Conservation (phyloP, 768 basidiomycete genomes). For the Clitopilus passeckerianus region DNA sequence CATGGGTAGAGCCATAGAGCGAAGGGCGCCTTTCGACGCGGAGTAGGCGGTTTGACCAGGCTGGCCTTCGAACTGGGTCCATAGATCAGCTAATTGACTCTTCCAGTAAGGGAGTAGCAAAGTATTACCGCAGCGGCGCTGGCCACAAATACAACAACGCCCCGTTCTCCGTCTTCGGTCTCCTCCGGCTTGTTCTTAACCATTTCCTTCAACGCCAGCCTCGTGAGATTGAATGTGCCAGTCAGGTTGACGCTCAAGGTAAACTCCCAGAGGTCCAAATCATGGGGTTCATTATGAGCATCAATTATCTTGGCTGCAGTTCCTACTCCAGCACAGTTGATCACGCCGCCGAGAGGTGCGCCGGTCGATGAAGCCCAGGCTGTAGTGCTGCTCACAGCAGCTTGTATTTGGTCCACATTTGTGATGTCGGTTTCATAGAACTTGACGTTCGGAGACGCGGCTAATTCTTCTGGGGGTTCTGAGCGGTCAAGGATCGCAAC, state of each 20-base stretch:
- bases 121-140: constrained; percentile 47
- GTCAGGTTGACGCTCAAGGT: constrained; percentile 51
- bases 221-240: constrained; percentile 55
- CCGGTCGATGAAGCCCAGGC: constrained; percentile 36
- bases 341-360: constrained; percentile 49
- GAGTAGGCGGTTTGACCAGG: constrained; percentile 55
- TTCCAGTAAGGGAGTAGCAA: background rate
- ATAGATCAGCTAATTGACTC: background rate
- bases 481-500: constrained; percentile 50
- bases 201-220: constrained; percentile 46
- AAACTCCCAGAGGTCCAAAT: constrained; percentile 47
- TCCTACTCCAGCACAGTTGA: constrained; percentile 58
- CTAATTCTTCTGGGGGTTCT: constrained; percentile 23
- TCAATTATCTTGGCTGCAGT: constrained; percentile 40
- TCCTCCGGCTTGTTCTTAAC: constrained; percentile 41
- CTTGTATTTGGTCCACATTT: constrained; percentile 26
- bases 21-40: constrained; percentile 51
- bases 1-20: constrained; percentile 56
- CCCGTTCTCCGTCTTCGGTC: constrained; percentile 46
- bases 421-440: constrained; percentile 40
- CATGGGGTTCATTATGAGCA: constrained; percentile 38
- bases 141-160: constrained; percentile 53
- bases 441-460: constrained; percentile 22
- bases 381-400: constrained; percentile 31
- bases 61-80: constrained; percentile 46